Base-by-base conservation (phyloP, 2,329 filamentous ascomycete genomes). In the Aspergillus glaucus region DNA sequence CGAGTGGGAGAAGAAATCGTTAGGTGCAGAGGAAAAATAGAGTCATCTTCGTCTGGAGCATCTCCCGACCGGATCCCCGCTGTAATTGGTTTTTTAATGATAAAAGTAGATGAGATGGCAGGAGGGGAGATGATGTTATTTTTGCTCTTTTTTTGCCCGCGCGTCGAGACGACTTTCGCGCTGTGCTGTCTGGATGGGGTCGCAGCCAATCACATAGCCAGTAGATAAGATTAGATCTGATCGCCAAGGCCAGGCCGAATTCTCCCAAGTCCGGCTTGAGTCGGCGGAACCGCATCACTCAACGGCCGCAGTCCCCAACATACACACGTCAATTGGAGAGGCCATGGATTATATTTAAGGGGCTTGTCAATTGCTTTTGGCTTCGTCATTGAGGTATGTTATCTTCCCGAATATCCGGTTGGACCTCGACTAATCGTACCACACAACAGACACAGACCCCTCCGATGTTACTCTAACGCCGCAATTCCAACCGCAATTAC, bases 201-300 rank as follows among this genome's bases (percentile, higher is more conserved):
- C 37, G 41, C 21, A 49, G 28, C 64, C 64, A 67, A 67, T 67
- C 51, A 64, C 22, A 47, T 43, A 6, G 28, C 10, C 22, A 22
- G 45, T 15, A 62, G 66, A 69, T 69, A 68, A 69, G 66, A 69
- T 69, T 67, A 67, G 66, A 68, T 68, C 62, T 61, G 56, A 61
- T 59, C 58, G 56, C 55, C 58, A 62, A 58, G 58, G 46, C 52
- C 45, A 54, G 47, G 44, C 48, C 48, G 48, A 59, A 52, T 56
- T 53, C 51, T 51, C 50, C 48, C 47, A 50, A 26, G 45, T 39
- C 19, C 19, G 19, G 12, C 22, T 9, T 14, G 14, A 30, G 6
- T 14, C 28, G 14, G 10, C n/a, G 28, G 14, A 17, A 6, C 14
- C 17, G n/a, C n/a, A 19, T 10, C 10, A 14, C 15, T 12, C 43